Base-by-base conservation (phyloP, 176 grass and related monocot species). In the Oryza brachyantha region DNA sequence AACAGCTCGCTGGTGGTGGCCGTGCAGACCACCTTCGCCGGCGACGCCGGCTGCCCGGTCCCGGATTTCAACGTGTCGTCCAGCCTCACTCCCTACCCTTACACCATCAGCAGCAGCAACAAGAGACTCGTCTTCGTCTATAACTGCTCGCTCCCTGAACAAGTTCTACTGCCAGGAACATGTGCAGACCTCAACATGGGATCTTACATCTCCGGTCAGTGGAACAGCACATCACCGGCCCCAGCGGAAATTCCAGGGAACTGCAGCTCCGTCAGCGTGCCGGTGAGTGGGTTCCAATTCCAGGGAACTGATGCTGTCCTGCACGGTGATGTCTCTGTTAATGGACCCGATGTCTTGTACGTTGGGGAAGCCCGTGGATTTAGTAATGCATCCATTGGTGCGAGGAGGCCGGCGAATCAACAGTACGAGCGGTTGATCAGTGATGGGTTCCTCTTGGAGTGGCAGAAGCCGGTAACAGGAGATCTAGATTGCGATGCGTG, bases 111-210 rank as follows among this genome's bases (percentile, higher is more conserved):
- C 60, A 0, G 3, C 9, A 0, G 13, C 0, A 97, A 83, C 83
- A 62, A 8, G 74, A 0, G 58, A 2, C 62, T 97, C 43, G 12
- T 29, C 1, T 91, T 97, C 81, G 10, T 93, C 83, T 38, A 76
- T 21, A 69, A 72, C 52, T 97, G 90, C 75, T 0, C 1, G 4
- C 3, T 39, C 5, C 22, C n/a, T 10, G 9, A 1, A 3, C 9
- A 5, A 8, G 0, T 1, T 19, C 45, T 0, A 6, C 45, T 1
- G 7, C 0, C 0, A 6, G 36, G 0, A 0, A 2, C 10, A 0
- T 83, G 80, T 0, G 14, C 3, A 0, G 3, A 29, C 34, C 24
- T 5, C n/a, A 25, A 2, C 0, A 8, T 66, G 24, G 71, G 59
- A 32, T 32, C 31, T 32, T 4, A n/a, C 72, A 5, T 19, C 61